Base-by-base conservation (phyloP, 345 rosid genomes). In the Linum trigynum region DNA sequence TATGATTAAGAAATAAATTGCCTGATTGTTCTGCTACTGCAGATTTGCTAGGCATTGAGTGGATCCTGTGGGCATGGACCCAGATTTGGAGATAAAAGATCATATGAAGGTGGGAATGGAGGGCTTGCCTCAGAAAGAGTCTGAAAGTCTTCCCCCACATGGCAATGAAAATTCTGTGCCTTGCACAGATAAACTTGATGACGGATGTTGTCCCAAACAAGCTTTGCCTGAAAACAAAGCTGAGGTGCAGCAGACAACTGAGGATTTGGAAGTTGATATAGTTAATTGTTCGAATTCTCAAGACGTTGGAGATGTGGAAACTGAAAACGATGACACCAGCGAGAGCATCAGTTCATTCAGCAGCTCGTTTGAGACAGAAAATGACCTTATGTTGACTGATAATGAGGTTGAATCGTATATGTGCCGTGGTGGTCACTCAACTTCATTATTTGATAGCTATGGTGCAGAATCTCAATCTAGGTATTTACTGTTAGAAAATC, bases 261-360 rank as follows among this genome's bases (percentile, higher is more conserved):
- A 74, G 67, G 77, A 77, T n/a, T 62, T 78, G 36, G 86, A 83
- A 62, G 79, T 94, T 73, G 77, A 86, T 78, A 66, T 90, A 59
- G 43, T 78, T 72, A 82, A 58, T 5, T 76, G 78, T 67, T 57
- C 56, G 7, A 71, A 70, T 56, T 48, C 50, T 53, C 14, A 43
- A 16, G 75, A 67, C 8, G 23, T 1, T 55, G 69, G 59, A 50
- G 42, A 68, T 62, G 51, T 39, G 60, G 76, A 58, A 65, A 74
- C 72, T 55, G 76, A 61, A 59, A 75, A 68, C 58, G 76, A 77
- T 66, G 85, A 78, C 74, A 76, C 59, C 10, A 83, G 87, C 55
- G 96, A 94, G 79, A 80, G 65, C 74, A 85, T 89, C 1, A 90
- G 96, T 74, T 94, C 99, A 39, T 94, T 90, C 67, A 78, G 87